A percentile compares a stretch with the other conserved stretches of the same genome.
These are phyloP conservation scores for Mucor mucedo DNA, from an alignment of 371 early-diverging fungal genomes.

Conservation along the genomic window DNA sequence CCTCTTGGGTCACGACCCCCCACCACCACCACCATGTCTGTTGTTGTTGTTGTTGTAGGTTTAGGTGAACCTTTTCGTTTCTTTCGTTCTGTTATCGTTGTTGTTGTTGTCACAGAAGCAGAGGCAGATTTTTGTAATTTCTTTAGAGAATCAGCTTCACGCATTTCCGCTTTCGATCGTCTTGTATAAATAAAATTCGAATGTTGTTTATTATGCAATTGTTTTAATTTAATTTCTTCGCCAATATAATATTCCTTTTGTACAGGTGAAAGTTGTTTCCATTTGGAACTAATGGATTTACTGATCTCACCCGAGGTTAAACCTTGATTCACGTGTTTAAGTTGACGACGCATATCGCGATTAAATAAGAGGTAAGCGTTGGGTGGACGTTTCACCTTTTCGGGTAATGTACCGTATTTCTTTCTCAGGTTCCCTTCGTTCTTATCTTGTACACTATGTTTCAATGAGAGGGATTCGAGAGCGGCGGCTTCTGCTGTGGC, in stretches of 20 bases:
- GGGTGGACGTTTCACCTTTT: constrained; percentile 63
- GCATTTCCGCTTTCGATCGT: constrained; percentile 66
- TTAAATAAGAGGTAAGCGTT: constrained; percentile 72
- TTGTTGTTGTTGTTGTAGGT: neutral
- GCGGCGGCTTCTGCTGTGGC: constrained; percentile 25
- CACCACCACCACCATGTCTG: constrained; percentile 3
- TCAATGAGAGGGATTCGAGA: constrained; percentile 17
- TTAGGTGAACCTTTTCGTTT: neutral
- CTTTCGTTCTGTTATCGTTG: neutral
- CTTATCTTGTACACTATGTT: neutral
- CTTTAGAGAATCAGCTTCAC: constrained; percentile 48
- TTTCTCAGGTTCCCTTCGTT: constrained; percentile 8
- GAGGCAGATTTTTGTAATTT: constrained; percentile 6
- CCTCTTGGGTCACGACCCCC: constrained; percentile 46
- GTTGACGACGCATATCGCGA: constrained; percentile 63
- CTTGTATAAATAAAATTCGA: constrained; percentile 69
- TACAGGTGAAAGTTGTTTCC: constrained; percentile 34
- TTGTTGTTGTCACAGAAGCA: neutral
- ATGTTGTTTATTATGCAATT: constrained; percentile 61
- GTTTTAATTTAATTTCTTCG: constrained; percentile 59
- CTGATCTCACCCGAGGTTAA: constrained; percentile 65
- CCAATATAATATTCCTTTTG: constrained; percentile 43
- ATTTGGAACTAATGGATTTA: constrained; percentile 59
- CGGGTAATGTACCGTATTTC: constrained; percentile 23
- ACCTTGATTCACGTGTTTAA: constrained; percentile 58